Base-by-base conservation (phyloP, 1,139 yeast genomes). In the Diutina ranongensis region DNA sequence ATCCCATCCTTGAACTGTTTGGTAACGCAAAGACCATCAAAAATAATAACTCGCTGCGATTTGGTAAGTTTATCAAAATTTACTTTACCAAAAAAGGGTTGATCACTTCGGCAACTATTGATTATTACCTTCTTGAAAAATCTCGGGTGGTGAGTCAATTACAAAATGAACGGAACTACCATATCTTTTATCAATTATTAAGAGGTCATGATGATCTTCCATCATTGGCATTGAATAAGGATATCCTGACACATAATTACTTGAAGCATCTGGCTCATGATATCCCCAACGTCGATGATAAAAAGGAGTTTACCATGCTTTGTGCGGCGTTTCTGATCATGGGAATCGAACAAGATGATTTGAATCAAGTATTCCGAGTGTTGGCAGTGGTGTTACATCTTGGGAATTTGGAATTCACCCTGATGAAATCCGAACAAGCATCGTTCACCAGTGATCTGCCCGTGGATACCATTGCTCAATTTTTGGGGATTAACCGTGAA, bases 11-110 rank as follows among this genome's bases (percentile, higher is more conserved):
- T 54, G 99, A 94, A 62, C 81, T 97, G 40, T 94, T 94, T 63
- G 99, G 99, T 54, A 94, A 94, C 62, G 94, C 99, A 1, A 95
- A 92, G 56, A 94, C 99, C 0, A 87, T 88, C 27, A 78, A 94
- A 53, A 94, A 94, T 60, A 83, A 89, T 60, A 94, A 94, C 60
- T 88, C 97, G 9, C 92, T 98, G 10, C 76, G 99, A 58, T 94
- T 94, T 60, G 99, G 99, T 44, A 94, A 94, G 62, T 94, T 92
- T 59, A 87, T 94, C 51, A 83, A 92, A 55, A 85, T 94, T 49
- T 88, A 80, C 60, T 87, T 92, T 55, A 72, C 77, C 46, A 57
- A 67, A 1, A 64, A 72, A 10, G 88, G 87, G 4, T 73, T 74
- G 50, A 82, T 94, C 38, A 71, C 78, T 21, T 97, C 97, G 10